Evolutionary conservation across 306 rosid genomes (phyloP), one percentile per base, ranked within the genome.

Genomic region (Glycine latifolia): DNA sequence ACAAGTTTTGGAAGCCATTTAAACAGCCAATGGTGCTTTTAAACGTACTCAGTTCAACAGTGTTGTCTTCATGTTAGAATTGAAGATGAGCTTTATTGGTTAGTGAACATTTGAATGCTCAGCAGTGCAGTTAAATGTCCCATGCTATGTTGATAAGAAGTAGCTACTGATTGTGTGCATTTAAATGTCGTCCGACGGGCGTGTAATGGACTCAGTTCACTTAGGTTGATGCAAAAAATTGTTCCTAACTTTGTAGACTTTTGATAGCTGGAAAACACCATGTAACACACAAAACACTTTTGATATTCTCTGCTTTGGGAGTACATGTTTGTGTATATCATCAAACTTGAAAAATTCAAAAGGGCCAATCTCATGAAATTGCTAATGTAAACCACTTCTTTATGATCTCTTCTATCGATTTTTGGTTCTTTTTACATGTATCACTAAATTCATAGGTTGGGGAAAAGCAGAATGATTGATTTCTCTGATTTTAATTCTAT

Each of bases 101-200:
- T 37, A 12, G 20, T 63, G 70, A 47, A 35, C 16, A 37, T 63
- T 63, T 63, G 44, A 63, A 35, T 63, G 70, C 47, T 63, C 70
- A 63, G 48, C 70, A 35, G 20, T 39, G 70, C 20, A 10, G 37
- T 13, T 63, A 37, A 33, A 62, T 10, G 43, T 62, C n/a, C 69
- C 48, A 63, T 13, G 70, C 69, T 37, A 63, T 37, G 20, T 13
- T 37, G 70, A 63, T 63, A 63, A 6, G 46, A 11, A 13, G 10
- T 35, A 63, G 20, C 20, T 7, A 39, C 47, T 13, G 70, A 7
- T 35, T 37, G 48, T 63, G 10, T 63, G 48, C 70, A 63, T 63
- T 33, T 63, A 63, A 63, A 63, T 63, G 70, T 63, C 1, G 48
- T 63, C 70, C 20, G 12, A 35, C 0, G 9, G 1, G 15, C 50